Percentiles rank a stretch among this genome's conserved stretches.
These are phyloP conservation scores for Phytophthora macrochlamydospora DNA, from an alignment of 352 stramenopile genomes.

Conservation along the genomic window DNA sequence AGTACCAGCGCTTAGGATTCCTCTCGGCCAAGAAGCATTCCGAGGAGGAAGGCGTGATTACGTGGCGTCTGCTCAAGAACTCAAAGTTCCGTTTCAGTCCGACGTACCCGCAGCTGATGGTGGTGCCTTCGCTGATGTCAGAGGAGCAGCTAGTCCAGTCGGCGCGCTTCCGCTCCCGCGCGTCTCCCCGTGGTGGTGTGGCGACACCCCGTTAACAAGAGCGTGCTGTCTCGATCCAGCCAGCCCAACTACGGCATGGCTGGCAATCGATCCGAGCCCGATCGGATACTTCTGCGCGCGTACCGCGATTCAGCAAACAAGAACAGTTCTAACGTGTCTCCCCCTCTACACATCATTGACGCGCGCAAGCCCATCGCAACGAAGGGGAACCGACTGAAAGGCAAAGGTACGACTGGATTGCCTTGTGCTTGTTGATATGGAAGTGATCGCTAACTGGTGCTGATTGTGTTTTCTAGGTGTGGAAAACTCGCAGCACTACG, in stretches of 20 bases:
- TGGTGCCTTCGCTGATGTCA: slow-evolving; percentile 93
- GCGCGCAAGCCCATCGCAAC: slow-evolving; percentile 82
- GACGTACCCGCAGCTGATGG: slow-evolving; percentile 95
- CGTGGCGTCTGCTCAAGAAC: slow-evolving; percentile 90
- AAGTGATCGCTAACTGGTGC: no score
- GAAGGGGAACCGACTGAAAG: slow-evolving; percentile 82
- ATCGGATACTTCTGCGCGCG: slow-evolving; percentile 90
- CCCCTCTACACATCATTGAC: slow-evolving; percentile 86
- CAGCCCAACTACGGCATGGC: slow-evolving; percentile 98
- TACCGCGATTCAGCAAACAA: slow-evolving; percentile 88
- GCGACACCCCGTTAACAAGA: slow-evolving; percentile 91
- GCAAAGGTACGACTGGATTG: slow-evolving; percentile 34
- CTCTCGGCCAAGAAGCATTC: slow-evolving; percentile 48
- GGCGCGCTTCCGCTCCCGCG: slow-evolving; percentile 91
- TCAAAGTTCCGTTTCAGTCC: slow-evolving; percentile 92
- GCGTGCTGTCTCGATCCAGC: slow-evolving; percentile 93
- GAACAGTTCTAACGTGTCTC: slow-evolving; percentile 71
- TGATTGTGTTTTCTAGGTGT: slow-evolving; percentile 55
- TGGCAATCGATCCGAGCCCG: slow-evolving; percentile 91
- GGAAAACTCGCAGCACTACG: slow-evolving; percentile 97
- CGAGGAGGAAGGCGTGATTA: slow-evolving; percentile 45
- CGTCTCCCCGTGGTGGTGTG: slow-evolving; percentile 94
- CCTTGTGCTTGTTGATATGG: no score
- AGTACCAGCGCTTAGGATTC: slow-evolving; percentile 87
- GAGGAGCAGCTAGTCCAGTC: slow-evolving; percentile 92